Evolutionary conservation across 257 asterid genomes (phyloP).

Genomic region (Fraxinus excelsior): DNA sequence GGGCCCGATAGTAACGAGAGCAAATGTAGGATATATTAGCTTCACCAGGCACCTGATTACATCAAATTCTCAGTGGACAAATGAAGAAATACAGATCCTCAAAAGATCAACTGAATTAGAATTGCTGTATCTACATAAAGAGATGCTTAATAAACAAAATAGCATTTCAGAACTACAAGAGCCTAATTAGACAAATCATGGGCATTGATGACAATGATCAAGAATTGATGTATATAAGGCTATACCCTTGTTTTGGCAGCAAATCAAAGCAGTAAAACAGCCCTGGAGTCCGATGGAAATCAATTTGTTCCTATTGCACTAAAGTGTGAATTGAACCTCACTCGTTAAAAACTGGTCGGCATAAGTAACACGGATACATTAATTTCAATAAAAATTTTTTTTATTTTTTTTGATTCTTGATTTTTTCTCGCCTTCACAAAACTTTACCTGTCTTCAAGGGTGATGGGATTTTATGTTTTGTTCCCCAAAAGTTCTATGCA

Average conservation of each 20-base stretch:
- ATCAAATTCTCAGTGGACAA: slow-evolving; percentile 20
- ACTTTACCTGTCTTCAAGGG: not conserved
- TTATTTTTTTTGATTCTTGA: too few species aligned
- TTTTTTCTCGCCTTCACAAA: slow-evolving; percentile 2
- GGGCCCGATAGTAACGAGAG: slow-evolving; percentile 94
- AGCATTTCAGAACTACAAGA: not conserved
- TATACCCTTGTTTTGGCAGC: not conserved
- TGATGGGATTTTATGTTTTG: slow-evolving; percentile 2
- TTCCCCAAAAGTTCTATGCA: not conserved
- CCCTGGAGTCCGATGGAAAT: not conserved
- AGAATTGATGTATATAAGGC: not conserved
- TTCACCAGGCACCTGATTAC: slow-evolving; percentile 78
- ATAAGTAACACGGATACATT: not conserved
- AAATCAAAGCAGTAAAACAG: not conserved
- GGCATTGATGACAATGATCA: not conserved
- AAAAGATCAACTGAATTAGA: not conserved
- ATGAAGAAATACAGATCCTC: slow-evolving; percentile 14
- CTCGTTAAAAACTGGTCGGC: not conserved
- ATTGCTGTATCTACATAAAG: not conserved
- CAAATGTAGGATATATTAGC: slow-evolving; percentile 88
- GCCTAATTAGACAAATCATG: not conserved
- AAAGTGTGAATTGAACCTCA: not conserved
- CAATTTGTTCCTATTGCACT: not conserved
- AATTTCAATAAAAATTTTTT: not conserved
- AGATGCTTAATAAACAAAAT: slow-evolving; percentile 7